Percentiles rank a stretch among this genome's conserved stretches.
Evolutionary conservation across 495 filamentous ascomycete species (phyloP).

Genomic region (Neurospora terricola): DNA sequence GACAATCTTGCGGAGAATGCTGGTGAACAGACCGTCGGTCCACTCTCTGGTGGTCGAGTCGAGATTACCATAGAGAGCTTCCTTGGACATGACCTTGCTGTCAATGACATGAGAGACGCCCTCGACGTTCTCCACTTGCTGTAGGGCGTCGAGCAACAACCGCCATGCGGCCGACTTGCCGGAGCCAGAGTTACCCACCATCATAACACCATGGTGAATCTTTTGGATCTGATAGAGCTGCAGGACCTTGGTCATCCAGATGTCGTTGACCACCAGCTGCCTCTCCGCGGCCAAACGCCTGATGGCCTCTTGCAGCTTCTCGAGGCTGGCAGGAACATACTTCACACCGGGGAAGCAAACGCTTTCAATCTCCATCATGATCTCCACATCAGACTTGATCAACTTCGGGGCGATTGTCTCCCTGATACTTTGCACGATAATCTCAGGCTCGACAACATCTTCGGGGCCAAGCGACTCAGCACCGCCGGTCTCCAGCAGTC

Average conservation of each 20-base stretch:
- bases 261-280: conserved; percentile 78
- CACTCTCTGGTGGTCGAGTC: conserved; percentile 96
- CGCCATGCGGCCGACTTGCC: conserved; percentile 95
- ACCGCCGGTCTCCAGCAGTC: conserved; percentile 48
- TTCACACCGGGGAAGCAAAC: conserved; percentile 86
- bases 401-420: conserved; percentile 98
- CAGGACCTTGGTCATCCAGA: conserved; percentile 92
- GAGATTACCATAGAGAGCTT: conserved; percentile 86
- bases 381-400: conserved; percentile 78
- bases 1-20: conserved; percentile 94
- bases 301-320: conserved; percentile 70
- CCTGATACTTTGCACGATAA: conserved; percentile 94
- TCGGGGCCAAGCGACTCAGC: conserved; percentile 47
- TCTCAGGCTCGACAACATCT: conserved; percentile 84
- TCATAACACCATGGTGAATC: conserved; percentile 99
- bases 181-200: conserved; percentile 92
- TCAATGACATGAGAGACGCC: conserved; percentile 96
- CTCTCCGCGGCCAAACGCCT: conserved; percentile 69
- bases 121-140: conserved; percentile 81
- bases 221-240: conserved; percentile 96
- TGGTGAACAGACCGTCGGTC: conserved; percentile 97
- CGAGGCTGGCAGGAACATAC: conserved; percentile 82
- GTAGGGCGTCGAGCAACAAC: conserved; percentile 84
- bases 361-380: conserved; percentile 74
- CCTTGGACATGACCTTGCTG: conserved; percentile 99